A percentile compares a stretch with the other conserved stretches of the same genome.
phyloP scores from a whole-genome alignment of 345 rosid species.

The Eucalyptus sp. region DNA sequence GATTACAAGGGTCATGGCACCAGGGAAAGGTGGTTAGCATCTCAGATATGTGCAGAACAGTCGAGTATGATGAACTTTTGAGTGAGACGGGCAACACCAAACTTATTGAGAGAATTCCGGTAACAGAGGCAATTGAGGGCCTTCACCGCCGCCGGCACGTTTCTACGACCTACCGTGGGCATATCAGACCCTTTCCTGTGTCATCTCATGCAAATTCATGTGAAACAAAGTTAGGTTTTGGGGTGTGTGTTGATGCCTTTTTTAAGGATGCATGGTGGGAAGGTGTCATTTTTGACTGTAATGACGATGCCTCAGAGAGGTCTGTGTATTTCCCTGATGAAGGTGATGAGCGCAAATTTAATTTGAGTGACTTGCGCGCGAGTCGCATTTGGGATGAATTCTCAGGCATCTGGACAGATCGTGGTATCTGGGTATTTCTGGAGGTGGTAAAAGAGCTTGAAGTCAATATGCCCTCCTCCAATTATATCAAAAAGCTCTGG shows the following conservation, averaged over 20 bases:
- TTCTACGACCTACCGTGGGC: slow-evolving; percentile 23
- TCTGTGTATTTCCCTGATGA: slow-evolving; percentile 33
- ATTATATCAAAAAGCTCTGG: slow-evolving; percentile 18
- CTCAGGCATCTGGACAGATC: slow-evolving; percentile 14
- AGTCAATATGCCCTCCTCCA: slow-evolving; percentile 6
- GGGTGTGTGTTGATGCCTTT: slow-evolving; percentile 28
- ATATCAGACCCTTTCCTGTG: slow-evolving; percentile 14
- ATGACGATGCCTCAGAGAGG: slow-evolving; percentile 14
- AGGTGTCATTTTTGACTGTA: slow-evolving; percentile 24
- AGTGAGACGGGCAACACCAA: slow-evolving; percentile 8
- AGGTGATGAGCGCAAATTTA: slow-evolving; percentile 11
- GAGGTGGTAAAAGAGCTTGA: slow-evolving; percentile 13
- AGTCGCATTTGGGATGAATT: slow-evolving; percentile 28
- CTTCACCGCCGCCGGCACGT: slow-evolving; percentile 16
- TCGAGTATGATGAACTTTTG: slow-evolving; percentile 22
- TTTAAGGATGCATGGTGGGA: slow-evolving; percentile 43
- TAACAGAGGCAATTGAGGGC: slow-evolving; percentile 27
- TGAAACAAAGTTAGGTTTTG: slow-evolving; percentile 8
- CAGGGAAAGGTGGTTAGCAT: slow-evolving; percentile 23
- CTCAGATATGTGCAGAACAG: slow-evolving; percentile 9
- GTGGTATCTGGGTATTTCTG: slow-evolving; percentile 24
- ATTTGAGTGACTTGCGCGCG: slow-evolving; percentile 6
- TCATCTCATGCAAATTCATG: background rate
- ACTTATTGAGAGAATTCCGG: slow-evolving; percentile 20
- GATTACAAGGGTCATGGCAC: slow-evolving; percentile 30